Conservation (phyloP, 345 rosid species). For the Euphorbia tirucalli region DNA sequence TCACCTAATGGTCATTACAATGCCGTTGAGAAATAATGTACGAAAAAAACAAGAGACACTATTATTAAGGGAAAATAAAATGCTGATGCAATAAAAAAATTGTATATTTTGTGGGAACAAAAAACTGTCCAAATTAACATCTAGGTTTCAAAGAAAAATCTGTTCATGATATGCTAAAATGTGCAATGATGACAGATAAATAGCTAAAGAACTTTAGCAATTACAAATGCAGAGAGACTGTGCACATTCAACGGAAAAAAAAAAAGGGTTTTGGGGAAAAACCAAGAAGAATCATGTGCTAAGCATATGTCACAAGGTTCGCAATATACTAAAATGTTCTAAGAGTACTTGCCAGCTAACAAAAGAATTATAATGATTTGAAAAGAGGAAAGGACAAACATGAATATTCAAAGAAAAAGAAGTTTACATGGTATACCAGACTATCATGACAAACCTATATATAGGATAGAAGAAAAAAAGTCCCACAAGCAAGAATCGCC, state of each 20-base stretch:
- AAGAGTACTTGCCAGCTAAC: neutral
- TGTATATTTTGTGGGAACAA: neutral
- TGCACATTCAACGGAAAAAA: neutral
- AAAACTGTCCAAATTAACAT: neutral
- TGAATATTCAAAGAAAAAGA: neutral
- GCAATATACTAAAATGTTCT: neutral
- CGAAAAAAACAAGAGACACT: neutral
- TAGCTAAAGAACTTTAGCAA: neutral
- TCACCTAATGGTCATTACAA: neutral
- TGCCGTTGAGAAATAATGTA: neutral
- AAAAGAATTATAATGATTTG: neutral
- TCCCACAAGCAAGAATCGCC: slow-evolving; percentile 24
- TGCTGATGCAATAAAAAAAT: no score
- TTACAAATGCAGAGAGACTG: neutral
- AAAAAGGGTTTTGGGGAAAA: neutral
- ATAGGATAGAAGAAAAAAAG: slow-evolving; percentile 30
- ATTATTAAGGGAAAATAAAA: neutral
- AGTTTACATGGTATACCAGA: neutral
- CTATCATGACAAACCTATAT: slow-evolving; percentile 35
- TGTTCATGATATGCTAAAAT: slow-evolving; percentile 2
- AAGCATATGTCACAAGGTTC: neutral
- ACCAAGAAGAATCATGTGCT: neutral
- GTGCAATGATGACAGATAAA: neutral
- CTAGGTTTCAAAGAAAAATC: neutral
- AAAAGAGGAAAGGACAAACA: neutral